These are phyloP conservation scores for Cladorrhinum sp. DNA, from an alignment of 2,329 filamentous ascomycete species.

Conservation along the genomic window DNA sequence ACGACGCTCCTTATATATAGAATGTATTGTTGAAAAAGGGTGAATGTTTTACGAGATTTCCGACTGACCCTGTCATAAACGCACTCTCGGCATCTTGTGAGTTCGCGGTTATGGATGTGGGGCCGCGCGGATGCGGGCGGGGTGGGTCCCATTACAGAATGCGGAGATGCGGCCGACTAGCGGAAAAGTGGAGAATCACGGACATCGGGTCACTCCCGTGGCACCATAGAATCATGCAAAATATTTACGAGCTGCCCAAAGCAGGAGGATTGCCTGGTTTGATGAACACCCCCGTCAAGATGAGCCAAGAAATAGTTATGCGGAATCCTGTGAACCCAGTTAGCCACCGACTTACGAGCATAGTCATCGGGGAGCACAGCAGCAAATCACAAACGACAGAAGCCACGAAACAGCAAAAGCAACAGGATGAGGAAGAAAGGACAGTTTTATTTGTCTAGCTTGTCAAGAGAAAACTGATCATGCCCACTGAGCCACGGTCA, in stretches of 20 bases:
- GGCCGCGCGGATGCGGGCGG: background rate
- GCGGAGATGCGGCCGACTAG: background rate
- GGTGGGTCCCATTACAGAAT: background rate
- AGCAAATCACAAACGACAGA: background rate
- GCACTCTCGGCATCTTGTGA: background rate
- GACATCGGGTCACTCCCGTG: background rate
- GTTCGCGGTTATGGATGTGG: no score
- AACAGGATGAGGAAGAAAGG: background rate
- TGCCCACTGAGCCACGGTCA: background rate
- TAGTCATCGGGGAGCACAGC: background rate
- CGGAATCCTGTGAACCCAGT: background rate
- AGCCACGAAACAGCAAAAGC: background rate
- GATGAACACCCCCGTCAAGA: background rate
- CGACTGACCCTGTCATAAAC: background rate
- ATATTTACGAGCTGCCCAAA: background rate
- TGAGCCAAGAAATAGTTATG: background rate
- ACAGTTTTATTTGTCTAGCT: slow-evolving; percentile 16
- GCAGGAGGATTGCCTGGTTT: background rate
- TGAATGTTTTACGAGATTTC: background rate
- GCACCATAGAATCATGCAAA: no score
- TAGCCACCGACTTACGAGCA: background rate
- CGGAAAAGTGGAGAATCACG: background rate
- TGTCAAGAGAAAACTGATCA: slow-evolving; percentile 4
- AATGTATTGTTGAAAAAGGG: background rate
- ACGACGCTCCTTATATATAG: background rate